These are phyloP conservation scores for Cryptococcus maquisensis DNA, from an alignment of 1,284 basidiomycete species.

Conservation along the genomic window DNA sequence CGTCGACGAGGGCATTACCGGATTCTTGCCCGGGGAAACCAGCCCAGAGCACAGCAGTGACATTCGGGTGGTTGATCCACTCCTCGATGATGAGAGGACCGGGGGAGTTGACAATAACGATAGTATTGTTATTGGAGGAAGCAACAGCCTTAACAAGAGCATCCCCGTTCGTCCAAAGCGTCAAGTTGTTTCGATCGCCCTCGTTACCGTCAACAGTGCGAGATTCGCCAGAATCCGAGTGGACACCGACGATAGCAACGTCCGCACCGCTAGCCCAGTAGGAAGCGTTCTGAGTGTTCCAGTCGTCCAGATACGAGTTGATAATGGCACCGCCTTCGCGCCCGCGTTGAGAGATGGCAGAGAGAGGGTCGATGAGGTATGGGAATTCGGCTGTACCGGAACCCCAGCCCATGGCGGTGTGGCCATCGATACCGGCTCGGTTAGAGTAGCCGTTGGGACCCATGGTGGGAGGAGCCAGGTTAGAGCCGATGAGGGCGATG, in stretches of 20 bases:
- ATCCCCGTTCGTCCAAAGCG: slow-evolving; percentile 74
- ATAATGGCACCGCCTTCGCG: slow-evolving; percentile 56
- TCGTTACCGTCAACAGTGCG: slow-evolving; percentile 54
- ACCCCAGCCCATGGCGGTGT: slow-evolving; percentile 82
- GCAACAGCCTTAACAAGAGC: slow-evolving; percentile 47
- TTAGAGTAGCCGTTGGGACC: slow-evolving; percentile 72
- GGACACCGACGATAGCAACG: slow-evolving; percentile 63
- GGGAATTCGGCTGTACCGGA: slow-evolving; percentile 56
- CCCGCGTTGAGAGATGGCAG: slow-evolving; percentile 62
- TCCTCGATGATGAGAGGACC: slow-evolving; percentile 67
- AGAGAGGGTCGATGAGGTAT: slow-evolving; percentile 56
- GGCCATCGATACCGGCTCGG: slow-evolving; percentile 51
- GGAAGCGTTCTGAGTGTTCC: slow-evolving; percentile 55
- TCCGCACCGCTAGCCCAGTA: slow-evolving; percentile 56
- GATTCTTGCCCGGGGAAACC: slow-evolving; percentile 64
- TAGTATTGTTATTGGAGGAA: slow-evolving; percentile 60
- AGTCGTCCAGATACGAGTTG: slow-evolving; percentile 60
- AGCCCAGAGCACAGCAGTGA: slow-evolving; percentile 57
- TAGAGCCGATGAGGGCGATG: slow-evolving; percentile 61
- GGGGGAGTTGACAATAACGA: slow-evolving; percentile 74
- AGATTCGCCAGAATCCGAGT: slow-evolving; percentile 68
- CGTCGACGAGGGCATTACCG: slow-evolving; percentile 69
- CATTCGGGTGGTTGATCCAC: slow-evolving; percentile 62
- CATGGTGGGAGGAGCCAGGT: slow-evolving; percentile 62
- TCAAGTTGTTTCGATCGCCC: slow-evolving; percentile 69